These are phyloP conservation scores for Gremmenia infestans DNA, from an alignment of 2,329 filamentous ascomycete genomes.

Conservation along the genomic window DNA sequence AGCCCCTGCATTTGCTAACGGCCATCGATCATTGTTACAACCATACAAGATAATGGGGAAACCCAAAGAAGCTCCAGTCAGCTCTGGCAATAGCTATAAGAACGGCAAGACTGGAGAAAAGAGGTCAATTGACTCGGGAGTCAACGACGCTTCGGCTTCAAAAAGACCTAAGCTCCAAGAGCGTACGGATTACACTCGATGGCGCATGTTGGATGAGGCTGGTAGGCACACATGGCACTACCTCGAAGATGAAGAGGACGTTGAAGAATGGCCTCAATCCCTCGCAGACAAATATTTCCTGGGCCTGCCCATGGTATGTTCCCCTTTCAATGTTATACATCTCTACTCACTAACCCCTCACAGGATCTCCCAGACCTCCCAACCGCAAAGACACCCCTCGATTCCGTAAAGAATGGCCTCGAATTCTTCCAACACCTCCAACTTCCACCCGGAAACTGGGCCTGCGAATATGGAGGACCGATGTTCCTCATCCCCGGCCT, in stretches of 20 bases:
- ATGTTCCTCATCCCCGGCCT: constrained; percentile 91
- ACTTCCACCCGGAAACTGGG: constrained; percentile 87
- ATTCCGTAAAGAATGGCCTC: constrained; percentile 77
- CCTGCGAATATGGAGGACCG: constrained; percentile 93
- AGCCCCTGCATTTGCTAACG: not conserved
- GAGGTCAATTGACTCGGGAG: constrained; percentile 14
- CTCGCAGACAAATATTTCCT: constrained; percentile 86
- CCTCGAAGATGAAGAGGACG: constrained; percentile 64
- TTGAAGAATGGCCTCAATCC: constrained; percentile 76
- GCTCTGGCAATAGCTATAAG: not conserved
- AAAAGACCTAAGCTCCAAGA: constrained; percentile 46
- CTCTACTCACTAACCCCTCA: constrained; percentile 14
- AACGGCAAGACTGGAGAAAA: constrained; percentile 14
- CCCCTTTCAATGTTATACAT: constrained; percentile 8
- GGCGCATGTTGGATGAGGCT: constrained; percentile 77
- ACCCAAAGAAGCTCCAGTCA: not conserved
- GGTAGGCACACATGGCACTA: constrained; percentile 96
- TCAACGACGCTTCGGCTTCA: constrained; percentile 9
- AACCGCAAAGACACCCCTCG: constrained; percentile 64
- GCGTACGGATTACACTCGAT: constrained; percentile 74
- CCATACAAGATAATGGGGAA: not conserved
- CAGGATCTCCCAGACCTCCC: constrained; percentile 72
- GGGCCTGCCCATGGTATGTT: constrained; percentile 67
- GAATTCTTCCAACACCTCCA: constrained; percentile 88
- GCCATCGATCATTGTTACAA: not conserved